Conservation (phyloP, 148 eudicot species). For the Pouteria glomerata region DNA sequence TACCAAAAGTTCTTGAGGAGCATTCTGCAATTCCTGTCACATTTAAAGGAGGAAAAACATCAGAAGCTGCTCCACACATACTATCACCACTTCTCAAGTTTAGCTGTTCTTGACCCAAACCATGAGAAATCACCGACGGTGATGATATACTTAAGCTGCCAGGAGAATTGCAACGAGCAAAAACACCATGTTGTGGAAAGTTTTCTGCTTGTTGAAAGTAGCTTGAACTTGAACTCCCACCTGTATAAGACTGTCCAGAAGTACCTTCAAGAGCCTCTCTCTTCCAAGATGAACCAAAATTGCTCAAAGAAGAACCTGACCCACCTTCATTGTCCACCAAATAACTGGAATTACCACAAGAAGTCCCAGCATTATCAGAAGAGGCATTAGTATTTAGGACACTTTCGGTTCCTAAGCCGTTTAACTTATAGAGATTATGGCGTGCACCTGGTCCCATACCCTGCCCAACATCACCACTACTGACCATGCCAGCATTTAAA, state of each 20-base stretch:
- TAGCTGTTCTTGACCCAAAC: constrained; percentile 36
- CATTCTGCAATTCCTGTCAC: constrained; percentile 36
- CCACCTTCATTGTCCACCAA: constrained; percentile 36
- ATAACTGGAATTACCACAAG: constrained; percentile 46
- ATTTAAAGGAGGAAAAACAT: constrained; percentile 32
- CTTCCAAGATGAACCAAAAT: constrained; percentile 69
- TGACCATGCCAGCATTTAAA: constrained; percentile 31
- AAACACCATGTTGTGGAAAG: constrained; percentile 28
- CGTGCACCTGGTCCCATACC: constrained; percentile 17
- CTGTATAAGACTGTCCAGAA: constrained; percentile 46
- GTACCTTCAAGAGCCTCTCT: constrained; percentile 74
- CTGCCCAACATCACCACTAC: constrained; percentile 23
- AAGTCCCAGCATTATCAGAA: constrained; percentile 43
- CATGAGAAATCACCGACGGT: constrained; percentile 24
- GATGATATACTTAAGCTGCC: constrained; percentile 38
- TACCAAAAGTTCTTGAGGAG: constrained; percentile 39
- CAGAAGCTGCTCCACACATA: constrained; percentile 31
- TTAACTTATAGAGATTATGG: constrained; percentile 31
- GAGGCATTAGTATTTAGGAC: constrained; percentile 29
- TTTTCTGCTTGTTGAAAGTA: constrained; percentile 39
- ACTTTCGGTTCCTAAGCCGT: constrained; percentile 27
- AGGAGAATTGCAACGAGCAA: constrained; percentile 32
- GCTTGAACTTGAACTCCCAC: constrained; percentile 41
- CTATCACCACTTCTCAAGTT: constrained; percentile 55
- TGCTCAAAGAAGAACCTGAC: constrained; percentile 49